Percentiles rank a stretch among this genome's conserved stretches.
These are phyloP conservation scores for Chimonanthus praecox DNA, from an alignment of 164 flowering plant genomes.

Conservation along the genomic window DNA sequence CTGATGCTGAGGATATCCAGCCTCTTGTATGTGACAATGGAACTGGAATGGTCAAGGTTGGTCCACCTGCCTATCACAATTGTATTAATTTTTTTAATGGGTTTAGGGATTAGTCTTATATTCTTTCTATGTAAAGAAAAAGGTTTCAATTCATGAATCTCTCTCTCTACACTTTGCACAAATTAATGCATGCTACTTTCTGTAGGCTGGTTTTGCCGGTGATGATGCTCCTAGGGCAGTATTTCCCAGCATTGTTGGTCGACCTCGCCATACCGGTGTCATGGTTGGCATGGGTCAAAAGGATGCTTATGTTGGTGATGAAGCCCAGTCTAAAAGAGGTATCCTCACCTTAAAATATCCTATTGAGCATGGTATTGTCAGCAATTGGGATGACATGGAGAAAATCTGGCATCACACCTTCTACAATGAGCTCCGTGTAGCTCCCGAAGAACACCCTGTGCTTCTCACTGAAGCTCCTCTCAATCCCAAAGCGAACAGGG, in stretches of 20 bases:
- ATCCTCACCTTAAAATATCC: constrained; percentile 66
- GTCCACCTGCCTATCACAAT: neutral
- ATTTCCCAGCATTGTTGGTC: constrained; percentile 66
- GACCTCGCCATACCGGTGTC: constrained; percentile 67
- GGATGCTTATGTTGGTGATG: constrained; percentile 70
- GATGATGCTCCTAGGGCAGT: constrained; percentile 84
- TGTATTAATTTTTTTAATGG: neutral
- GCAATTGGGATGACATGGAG: constrained; percentile 87
- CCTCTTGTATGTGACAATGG: constrained; percentile 23
- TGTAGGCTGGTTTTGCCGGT: constrained; percentile 74
- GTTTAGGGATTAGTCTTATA: too few species aligned
- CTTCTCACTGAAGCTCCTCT: constrained; percentile 74
- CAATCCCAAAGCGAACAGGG: constrained; percentile 76
- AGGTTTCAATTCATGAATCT: neutral
- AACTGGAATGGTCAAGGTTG: constrained; percentile 21
- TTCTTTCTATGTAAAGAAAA: too few species aligned
- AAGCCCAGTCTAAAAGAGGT: constrained; percentile 71
- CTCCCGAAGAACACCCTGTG: constrained; percentile 78
- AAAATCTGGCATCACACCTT: constrained; percentile 77
- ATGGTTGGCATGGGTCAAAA: constrained; percentile 76
- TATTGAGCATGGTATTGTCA: constrained; percentile 81
- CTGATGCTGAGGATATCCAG: constrained; percentile 21
- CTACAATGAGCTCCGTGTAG: constrained; percentile 65
- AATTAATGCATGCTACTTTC: neutral
- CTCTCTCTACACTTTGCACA: neutral